Conservation (phyloP, 805 yeast species). For the Yamadazyma akitaensis region DNA sequence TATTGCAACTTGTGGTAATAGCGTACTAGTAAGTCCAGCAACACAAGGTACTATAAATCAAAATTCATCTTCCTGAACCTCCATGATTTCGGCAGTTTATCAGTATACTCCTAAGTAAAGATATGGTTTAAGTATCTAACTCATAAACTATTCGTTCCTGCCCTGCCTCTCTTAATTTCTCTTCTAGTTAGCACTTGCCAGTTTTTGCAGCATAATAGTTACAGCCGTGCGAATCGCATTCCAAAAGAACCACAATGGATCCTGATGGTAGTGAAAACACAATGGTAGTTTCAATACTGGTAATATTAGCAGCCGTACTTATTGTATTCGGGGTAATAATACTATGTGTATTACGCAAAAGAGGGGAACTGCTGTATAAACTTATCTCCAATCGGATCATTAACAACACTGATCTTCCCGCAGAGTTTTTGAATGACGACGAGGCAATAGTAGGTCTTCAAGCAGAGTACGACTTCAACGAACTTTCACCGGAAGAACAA, state of each 20-base stretch:
- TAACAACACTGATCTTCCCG: slow-evolving; percentile 21
- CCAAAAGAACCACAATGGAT: not conserved
- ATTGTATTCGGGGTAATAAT: not conserved
- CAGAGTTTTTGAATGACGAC: slow-evolving; percentile 39
- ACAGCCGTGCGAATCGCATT: not conserved
- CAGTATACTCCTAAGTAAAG: no score
- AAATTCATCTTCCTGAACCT: no score
- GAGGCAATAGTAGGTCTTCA: slow-evolving; percentile 33
- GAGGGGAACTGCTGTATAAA: not conserved
- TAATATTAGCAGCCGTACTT: not conserved
- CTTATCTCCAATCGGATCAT: not conserved
- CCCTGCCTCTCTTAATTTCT: no score
- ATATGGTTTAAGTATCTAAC: no score
- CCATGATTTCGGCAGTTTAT: no score
- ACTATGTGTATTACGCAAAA: not conserved
- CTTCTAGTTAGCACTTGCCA: not conserved
- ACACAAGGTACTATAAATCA: no score
- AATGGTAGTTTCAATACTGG: not conserved
- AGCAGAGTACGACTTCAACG: slow-evolving; percentile 34
- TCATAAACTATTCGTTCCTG: no score
- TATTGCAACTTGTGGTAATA: no score
- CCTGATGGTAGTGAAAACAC: not conserved
- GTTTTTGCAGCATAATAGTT: not conserved
- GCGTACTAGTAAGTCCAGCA: no score
- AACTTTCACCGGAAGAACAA: slow-evolving; percentile 42